Evolutionary conservation across 768 basidiomycete species (phyloP).

Genomic region (Lactarius indigo): DNA sequence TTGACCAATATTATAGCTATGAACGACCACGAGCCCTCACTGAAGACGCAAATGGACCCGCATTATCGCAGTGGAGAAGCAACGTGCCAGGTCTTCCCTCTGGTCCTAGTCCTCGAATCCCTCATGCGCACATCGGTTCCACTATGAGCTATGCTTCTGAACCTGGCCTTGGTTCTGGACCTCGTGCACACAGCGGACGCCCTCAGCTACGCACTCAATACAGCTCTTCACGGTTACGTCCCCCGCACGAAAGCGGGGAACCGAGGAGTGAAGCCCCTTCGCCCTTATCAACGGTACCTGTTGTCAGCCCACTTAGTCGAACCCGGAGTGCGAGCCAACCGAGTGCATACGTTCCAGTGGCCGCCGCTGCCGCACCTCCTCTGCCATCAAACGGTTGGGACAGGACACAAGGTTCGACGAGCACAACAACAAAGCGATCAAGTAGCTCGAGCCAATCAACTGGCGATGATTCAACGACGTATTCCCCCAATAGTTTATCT

Average conservation of each 20-base stretch:
- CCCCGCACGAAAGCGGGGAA: conserved; percentile 16
- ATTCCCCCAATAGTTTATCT: conserved; percentile 81
- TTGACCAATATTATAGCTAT: conserved; percentile 20
- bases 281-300: conserved; percentile 21
- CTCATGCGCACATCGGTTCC: conserved; percentile 16
- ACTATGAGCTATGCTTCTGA: conserved; percentile 23
- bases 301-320: conserved; percentile 40
- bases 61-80: conserved; percentile 24
- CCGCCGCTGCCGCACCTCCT: conserved; percentile 51
- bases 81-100: conserved; percentile 24
- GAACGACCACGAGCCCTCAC: conserved; percentile 26
- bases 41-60: conserved; percentile 25
- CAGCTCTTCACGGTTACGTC: conserved; percentile 23
- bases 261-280: conserved; percentile 14
- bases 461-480: conserved; percentile 77
- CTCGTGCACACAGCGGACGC: conserved; percentile 10
- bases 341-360: conserved; percentile 57
- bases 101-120: conserved; percentile 12
- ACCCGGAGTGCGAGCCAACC: conserved; percentile 82
- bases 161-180: conserved; percentile 2
- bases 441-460: conserved; percentile 85
- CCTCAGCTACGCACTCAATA: conserved; percentile 23
- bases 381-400: conserved; percentile 49
- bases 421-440: conserved; percentile 59
- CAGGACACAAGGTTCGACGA: conserved; percentile 40